Evolutionary conservation across 176 grass and related monocot genomes (phyloP).

Genomic region (Microstegium vimineum): DNA sequence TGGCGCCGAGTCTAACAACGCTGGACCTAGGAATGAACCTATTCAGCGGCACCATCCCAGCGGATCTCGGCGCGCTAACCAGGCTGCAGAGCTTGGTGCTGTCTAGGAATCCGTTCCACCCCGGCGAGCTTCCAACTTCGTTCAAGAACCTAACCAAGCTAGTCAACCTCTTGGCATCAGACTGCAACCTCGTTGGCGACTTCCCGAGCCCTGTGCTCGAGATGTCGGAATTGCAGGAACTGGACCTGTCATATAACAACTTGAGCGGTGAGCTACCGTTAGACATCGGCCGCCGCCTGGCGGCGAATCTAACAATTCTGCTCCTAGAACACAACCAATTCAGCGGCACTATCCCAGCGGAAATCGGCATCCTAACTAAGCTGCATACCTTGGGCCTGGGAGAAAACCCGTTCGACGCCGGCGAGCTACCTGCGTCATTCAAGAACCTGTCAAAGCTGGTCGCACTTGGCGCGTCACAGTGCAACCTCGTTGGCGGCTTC

Average conservation of each 20-base stretch:
- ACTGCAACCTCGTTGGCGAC: not conserved
- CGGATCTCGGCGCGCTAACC: no score
- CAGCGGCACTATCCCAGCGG: conserved; percentile 28
- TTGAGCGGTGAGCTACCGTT: conserved; percentile 38
- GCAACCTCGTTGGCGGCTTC: conserved; percentile 44
- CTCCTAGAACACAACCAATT: conserved; percentile 30
- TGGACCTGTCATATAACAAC: conserved; percentile 44
- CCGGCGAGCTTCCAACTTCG: not conserved
- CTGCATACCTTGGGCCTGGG: conserved; percentile 11
- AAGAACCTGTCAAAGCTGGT: conserved; percentile 38
- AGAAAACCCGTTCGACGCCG: conserved; percentile 10
- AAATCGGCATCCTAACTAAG: conserved; percentile 35
- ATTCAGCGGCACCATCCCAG: no score
- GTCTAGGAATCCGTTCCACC: no score
- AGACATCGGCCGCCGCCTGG: conserved; percentile 27
- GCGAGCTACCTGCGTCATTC: conserved; percentile 42
- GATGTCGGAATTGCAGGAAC: conserved; percentile 8
- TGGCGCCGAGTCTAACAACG: no score
- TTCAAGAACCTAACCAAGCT: conserved; percentile 47
- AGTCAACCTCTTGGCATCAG: not conserved
- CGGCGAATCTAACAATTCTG: conserved; percentile 26
- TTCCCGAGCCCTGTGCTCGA: conserved; percentile 33
- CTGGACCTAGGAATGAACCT: no score
- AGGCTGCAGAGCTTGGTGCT: no score
- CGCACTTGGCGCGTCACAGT: not conserved